Evolutionary conservation across 345 rosid species (phyloP).

Genomic region (Eucalyptus rudis): DNA sequence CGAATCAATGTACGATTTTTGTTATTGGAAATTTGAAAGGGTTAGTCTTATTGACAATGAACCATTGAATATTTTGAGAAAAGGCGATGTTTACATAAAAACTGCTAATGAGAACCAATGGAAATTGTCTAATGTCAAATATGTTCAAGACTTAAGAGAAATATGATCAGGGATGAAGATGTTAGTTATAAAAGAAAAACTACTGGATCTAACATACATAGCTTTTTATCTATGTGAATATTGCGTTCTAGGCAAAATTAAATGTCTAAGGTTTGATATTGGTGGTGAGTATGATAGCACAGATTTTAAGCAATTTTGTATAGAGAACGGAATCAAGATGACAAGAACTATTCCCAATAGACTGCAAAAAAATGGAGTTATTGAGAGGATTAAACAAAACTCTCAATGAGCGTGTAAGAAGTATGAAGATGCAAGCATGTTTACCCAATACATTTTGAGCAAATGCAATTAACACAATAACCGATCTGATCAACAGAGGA

Average conservation of each 20-base stretch:
- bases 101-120: background rate
- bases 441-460: background rate
- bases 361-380: background rate
- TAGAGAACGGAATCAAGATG: background rate
- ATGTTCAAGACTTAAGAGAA: background rate
- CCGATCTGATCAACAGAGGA: background rate
- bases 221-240: background rate
- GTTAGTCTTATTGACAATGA: background rate
- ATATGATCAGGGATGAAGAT: background rate
- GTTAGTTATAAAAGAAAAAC: background rate
- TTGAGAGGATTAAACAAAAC: background rate
- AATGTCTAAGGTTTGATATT: background rate
- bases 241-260: background rate
- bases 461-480: background rate
- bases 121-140: background rate
- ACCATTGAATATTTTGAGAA: background rate
- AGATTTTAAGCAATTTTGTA: background rate
- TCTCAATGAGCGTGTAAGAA: background rate
- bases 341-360: background rate
- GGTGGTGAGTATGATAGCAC: background rate
- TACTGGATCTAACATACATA: background rate
- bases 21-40: background rate
- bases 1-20: background rate
- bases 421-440: background rate
- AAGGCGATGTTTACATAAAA: background rate